Conservation (phyloP, 768 basidiomycete genomes). For the Podaxis rugospora region DNA sequence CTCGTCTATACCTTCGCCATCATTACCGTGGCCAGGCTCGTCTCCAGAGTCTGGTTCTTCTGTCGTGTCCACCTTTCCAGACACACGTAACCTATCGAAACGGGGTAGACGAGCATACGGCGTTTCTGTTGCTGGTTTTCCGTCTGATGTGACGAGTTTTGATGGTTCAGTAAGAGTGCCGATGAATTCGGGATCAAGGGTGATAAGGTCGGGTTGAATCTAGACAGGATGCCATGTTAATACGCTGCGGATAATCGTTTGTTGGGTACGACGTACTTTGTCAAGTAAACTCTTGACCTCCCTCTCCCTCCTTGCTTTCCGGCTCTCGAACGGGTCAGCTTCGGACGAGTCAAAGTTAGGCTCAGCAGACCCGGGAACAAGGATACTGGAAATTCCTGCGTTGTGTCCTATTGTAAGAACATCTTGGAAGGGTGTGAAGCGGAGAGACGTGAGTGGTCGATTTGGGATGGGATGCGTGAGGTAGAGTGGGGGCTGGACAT, state of each 20-base stretch:
- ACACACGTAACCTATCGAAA: slow-evolving; percentile 68
- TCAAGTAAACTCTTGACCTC: slow-evolving; percentile 90
- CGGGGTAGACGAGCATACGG: slow-evolving; percentile 75
- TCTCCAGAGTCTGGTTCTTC: slow-evolving; percentile 22
- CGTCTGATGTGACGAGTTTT: slow-evolving; percentile 10
- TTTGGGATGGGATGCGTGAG: slow-evolving; percentile 83
- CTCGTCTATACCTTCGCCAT: slow-evolving; percentile 33
- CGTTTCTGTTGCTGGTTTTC: slow-evolving; percentile 33
- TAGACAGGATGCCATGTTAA: slow-evolving; percentile 20
- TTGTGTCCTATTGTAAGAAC: slow-evolving; percentile 75
- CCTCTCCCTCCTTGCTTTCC: slow-evolving; percentile 75
- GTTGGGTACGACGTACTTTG: slow-evolving; percentile 46
- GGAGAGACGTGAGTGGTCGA: slow-evolving; percentile 66
- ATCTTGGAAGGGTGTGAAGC: slow-evolving; percentile 91
- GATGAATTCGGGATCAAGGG: slow-evolving; percentile 73
- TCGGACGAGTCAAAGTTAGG: slow-evolving; percentile 92
- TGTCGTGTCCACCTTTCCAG: slow-evolving; percentile 71
- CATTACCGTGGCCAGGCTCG: slow-evolving; percentile 36
- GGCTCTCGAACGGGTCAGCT: slow-evolving; percentile 92
- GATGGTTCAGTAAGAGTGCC: slow-evolving; percentile 44
- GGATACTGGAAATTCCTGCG: slow-evolving; percentile 74
- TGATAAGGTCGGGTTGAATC: slow-evolving; percentile 92
- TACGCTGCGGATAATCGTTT: not conserved
- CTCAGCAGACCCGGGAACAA: slow-evolving; percentile 92
- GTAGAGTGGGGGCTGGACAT: slow-evolving; percentile 73